These are phyloP conservation scores for Verticillium isaacii DNA, from an alignment of 2,329 filamentous ascomycete species.

Conservation along the genomic window DNA sequence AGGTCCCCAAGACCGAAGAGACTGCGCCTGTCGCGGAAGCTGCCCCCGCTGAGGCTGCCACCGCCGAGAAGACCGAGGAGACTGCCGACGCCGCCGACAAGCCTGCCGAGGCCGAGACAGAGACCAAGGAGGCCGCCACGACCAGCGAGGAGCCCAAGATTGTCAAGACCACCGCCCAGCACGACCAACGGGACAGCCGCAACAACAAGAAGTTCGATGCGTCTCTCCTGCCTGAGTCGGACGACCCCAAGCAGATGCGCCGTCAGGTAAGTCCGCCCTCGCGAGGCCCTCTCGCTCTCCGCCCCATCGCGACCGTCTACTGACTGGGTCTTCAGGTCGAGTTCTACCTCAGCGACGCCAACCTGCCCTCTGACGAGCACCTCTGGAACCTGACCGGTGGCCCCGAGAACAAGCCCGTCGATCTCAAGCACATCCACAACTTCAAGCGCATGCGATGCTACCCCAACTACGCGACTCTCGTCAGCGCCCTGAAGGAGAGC, in stretches of 20 bases:
- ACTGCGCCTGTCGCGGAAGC: slow-evolving; percentile 4
- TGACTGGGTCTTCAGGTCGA: slow-evolving; percentile 59
- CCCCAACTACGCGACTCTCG: slow-evolving; percentile 78
- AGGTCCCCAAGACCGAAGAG: slow-evolving; percentile 17
- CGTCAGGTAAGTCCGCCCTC: slow-evolving; percentile 60
- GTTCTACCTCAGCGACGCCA: slow-evolving; percentile 93
- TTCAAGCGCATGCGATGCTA: slow-evolving; percentile 98
- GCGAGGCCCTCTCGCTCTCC: background rate
- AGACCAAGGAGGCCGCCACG: slow-evolving; percentile 14
- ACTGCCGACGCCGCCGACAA: slow-evolving; percentile 4
- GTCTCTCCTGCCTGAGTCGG: slow-evolving; percentile 60
- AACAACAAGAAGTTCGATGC: slow-evolving; percentile 70
- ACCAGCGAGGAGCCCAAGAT: slow-evolving; percentile 21
- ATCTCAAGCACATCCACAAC: slow-evolving; percentile 69
- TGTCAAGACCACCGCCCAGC: slow-evolving; percentile 39
- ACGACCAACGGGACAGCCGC: slow-evolving; percentile 30
- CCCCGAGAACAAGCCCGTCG: slow-evolving; percentile 73
- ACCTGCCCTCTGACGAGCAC: slow-evolving; percentile 84
- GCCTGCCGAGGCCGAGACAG: slow-evolving; percentile 8
- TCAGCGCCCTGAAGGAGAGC: slow-evolving; percentile 78
- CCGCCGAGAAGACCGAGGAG: slow-evolving; percentile 1
- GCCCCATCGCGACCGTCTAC: background rate
- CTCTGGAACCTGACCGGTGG: slow-evolving; percentile 76
- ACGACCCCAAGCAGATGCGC: slow-evolving; percentile 76
- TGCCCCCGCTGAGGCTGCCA: slow-evolving; percentile 15